phyloP scores from a whole-genome alignment of 768 basidiomycete species.

The Pleurotus tuoliensis region DNA sequence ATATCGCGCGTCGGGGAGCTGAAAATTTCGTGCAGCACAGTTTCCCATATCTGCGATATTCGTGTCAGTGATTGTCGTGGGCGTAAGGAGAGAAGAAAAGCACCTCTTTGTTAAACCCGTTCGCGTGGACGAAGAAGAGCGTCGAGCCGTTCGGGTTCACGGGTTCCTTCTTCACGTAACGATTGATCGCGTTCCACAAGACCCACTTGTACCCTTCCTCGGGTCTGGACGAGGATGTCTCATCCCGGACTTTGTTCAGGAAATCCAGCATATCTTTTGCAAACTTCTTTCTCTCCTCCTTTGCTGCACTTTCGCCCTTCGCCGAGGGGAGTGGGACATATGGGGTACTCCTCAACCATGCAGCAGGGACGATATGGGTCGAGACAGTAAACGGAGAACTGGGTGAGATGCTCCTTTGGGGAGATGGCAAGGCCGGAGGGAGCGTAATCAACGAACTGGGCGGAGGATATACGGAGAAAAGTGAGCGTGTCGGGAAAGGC shows the following conservation, averaged over 20 bases:
- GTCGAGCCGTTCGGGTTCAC: conserved; percentile 47
- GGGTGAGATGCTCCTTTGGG: conserved; percentile 29
- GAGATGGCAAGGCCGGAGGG: conserved; percentile 36
- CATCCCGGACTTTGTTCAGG: conserved; percentile 27
- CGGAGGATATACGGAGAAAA: conserved; percentile 10
- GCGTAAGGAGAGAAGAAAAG: conserved; percentile 13
- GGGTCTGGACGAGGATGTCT: conserved; percentile 18
- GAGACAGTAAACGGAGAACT: conserved; percentile 37
- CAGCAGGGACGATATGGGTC: conserved; percentile 55
- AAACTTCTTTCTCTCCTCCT: conserved; percentile 29
- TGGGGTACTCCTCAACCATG: conserved; percentile 43
- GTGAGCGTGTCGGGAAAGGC: not conserved
- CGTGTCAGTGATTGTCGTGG: not conserved
- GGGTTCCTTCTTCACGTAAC: conserved; percentile 46
- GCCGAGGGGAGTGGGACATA: conserved; percentile 31
- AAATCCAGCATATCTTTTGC: conserved; percentile 19
- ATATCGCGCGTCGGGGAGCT: conserved; percentile 28
- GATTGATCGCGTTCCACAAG: conserved; percentile 71
- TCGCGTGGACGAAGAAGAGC: conserved; percentile 77
- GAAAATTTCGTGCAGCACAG: conserved; percentile 53
- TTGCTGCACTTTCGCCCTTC: conserved; percentile 24
- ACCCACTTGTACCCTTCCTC: conserved; percentile 34
- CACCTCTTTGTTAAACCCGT: conserved; percentile 87
- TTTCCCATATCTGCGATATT: conserved; percentile 69
- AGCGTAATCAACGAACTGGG: conserved; percentile 33